Evolutionary conservation across 306 rosid species (phyloP).

Genomic region (Sphenostylis stenocarpa): DNA sequence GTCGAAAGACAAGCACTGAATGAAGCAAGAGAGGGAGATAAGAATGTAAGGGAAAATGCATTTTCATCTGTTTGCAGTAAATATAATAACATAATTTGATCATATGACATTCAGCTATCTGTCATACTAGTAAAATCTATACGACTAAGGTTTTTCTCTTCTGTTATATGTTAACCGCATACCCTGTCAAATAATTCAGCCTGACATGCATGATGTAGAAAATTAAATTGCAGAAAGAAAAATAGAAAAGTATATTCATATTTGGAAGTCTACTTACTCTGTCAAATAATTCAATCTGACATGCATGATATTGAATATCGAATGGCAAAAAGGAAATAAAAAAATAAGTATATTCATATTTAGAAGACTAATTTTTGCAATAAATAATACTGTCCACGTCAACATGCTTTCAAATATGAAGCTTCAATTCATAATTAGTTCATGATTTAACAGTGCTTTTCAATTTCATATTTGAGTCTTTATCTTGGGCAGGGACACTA

Average conservation of each 20-base stretch:
- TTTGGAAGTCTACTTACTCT: background rate
- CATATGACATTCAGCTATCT: constrained; percentile 2
- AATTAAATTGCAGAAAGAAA: constrained; percentile 9
- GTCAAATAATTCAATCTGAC: constrained; percentile 18
- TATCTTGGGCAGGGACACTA: constrained; percentile 50
- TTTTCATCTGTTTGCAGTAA: constrained; percentile 25
- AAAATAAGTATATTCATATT: constrained; percentile 1
- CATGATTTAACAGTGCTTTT: constrained; percentile 7
- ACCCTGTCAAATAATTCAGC: constrained; percentile 12
- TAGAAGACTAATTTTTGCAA: background rate
- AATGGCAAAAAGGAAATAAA: constrained; percentile 14
- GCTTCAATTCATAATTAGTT: constrained; percentile 18
- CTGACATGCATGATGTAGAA: background rate
- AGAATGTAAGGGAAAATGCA: constrained; percentile 62
- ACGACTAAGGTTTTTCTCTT: background rate
- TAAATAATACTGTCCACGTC: constrained; percentile 7
- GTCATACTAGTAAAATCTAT: background rate
- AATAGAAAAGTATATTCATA: background rate
- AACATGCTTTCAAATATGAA: background rate
- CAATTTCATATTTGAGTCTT: constrained; percentile 10
- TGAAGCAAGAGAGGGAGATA: constrained; percentile 98
- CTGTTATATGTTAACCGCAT: constrained; percentile 12
- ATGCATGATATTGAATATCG: background rate
- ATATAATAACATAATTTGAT: constrained; percentile 24
- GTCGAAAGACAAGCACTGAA: constrained; percentile 97